A percentile compares a stretch with the other conserved stretches of the same genome.
Evolutionary conservation across 1,284 basidiomycete species (phyloP).

Genomic region (Cystobasidium sp.): DNA sequence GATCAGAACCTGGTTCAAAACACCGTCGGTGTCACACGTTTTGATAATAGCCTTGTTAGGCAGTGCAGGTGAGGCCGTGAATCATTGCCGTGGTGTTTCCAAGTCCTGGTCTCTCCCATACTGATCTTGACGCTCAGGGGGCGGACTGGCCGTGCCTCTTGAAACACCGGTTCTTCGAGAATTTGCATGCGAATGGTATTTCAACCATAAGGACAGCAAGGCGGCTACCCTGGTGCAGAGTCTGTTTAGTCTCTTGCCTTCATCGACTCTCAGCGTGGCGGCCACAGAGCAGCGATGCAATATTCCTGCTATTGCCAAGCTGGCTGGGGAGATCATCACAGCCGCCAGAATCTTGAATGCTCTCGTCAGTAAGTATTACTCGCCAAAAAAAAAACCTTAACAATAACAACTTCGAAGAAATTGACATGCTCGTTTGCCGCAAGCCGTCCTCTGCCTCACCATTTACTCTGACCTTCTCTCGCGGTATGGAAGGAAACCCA

Average conservation of each 20-base stretch:
- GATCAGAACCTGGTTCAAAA: slow-evolving; percentile 20
- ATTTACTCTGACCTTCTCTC: slow-evolving; percentile 42
- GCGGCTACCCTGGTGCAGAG: neutral
- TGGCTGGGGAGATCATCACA: slow-evolving; percentile 42
- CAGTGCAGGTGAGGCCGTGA: slow-evolving; percentile 17
- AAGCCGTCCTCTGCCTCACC: slow-evolving; percentile 40
- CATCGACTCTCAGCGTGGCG: neutral
- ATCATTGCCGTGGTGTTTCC: neutral
- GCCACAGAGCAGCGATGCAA: slow-evolving; percentile 21
- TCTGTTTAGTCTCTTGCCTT: slow-evolving; percentile 2
- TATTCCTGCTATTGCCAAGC: slow-evolving; percentile 34
- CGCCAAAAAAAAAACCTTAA: neutral
- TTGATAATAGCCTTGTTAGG: slow-evolving; percentile 39
- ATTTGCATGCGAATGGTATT: slow-evolving; percentile 42
- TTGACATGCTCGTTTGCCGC: neutral
- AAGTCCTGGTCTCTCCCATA: neutral
- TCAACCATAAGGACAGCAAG: neutral
- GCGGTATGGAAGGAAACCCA: slow-evolving; percentile 31
- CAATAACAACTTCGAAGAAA: neutral
- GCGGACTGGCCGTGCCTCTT: slow-evolving; percentile 35
- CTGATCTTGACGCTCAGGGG: slow-evolving; percentile 11
- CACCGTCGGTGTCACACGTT: slow-evolving; percentile 30
- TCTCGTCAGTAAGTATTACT: slow-evolving; percentile 28
- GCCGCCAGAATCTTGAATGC: slow-evolving; percentile 36
- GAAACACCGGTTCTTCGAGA: slow-evolving; percentile 36